Percentiles rank a stretch among this genome's conserved stretches.
phyloP scores from a whole-genome alignment of 2,329 filamentous ascomycete species.

The Dactylonectria estremocensis region DNA sequence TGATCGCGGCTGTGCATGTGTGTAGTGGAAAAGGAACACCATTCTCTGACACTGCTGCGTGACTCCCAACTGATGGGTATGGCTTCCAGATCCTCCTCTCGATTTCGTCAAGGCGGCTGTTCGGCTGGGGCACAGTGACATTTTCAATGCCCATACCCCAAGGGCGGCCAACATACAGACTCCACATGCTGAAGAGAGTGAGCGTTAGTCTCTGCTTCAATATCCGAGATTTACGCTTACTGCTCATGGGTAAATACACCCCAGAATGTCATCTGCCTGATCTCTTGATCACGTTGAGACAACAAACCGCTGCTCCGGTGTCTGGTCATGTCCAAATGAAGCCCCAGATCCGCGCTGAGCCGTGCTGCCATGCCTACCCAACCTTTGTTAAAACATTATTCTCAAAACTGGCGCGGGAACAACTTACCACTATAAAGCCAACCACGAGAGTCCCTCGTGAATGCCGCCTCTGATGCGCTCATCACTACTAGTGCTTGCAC shows the following conservation, averaged over 20 bases:
- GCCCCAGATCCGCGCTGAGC: conserved; percentile 34
- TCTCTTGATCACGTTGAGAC: conserved; percentile 24
- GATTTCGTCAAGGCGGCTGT: background rate
- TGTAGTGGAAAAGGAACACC: conserved; percentile 1
- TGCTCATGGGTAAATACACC: conserved; percentile 36
- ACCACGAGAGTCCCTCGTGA: conserved; percentile 40
- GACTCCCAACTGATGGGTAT: conserved; percentile 3
- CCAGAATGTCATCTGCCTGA: conserved; percentile 36
- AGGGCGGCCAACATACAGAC: conserved; percentile 35
- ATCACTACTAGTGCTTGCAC: conserved; percentile 42
- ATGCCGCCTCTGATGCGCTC: conserved; percentile 40
- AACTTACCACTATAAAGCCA: conserved; percentile 44
- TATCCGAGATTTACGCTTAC: background rate
- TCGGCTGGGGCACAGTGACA: conserved; percentile 33
- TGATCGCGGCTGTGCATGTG: conserved; percentile 25
- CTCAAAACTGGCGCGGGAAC: too few species aligned
- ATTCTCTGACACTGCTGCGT: background rate
- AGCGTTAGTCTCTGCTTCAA: background rate
- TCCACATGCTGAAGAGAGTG: conserved; percentile 33
- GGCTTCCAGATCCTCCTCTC: conserved; percentile 21
- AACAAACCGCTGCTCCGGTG: conserved; percentile 24
- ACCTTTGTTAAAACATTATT: background rate
- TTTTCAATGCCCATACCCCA: conserved; percentile 39
- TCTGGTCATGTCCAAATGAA: conserved; percentile 34
- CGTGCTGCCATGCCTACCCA: conserved; percentile 34